Conservation (phyloP, 495 filamentous ascomycete genomes). For the Achaetomiella virescens region DNA sequence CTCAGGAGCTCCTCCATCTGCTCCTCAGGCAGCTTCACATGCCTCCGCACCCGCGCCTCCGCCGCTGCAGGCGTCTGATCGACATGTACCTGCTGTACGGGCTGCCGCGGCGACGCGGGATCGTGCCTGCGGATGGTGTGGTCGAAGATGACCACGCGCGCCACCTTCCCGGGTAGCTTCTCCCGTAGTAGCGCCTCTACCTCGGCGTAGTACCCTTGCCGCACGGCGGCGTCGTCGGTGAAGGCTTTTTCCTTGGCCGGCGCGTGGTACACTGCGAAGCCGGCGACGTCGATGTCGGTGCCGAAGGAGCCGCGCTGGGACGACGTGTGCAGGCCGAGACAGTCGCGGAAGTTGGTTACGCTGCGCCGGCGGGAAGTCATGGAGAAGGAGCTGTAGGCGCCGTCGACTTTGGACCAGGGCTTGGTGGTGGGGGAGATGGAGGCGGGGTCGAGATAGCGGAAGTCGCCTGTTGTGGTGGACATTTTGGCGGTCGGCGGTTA, state of each 20-base stretch:
- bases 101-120: conserved; percentile 49
- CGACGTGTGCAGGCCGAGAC: background rate
- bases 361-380: conserved; percentile 19
- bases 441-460: conserved; percentile 26
- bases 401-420: conserved; percentile 41
- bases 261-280: conserved; percentile 35
- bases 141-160: conserved; percentile 72
- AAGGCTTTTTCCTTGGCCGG: conserved; percentile 50
- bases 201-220: conserved; percentile 69
- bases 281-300: conserved; percentile 38
- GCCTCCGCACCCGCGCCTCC: conserved; percentile 55
- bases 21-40: conserved; percentile 42
- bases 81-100: conserved; percentile 70
- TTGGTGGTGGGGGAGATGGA: conserved; percentile 19
- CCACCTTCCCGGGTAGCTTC: conserved; percentile 41
- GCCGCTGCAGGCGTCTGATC: conserved; percentile 70
- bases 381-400: conserved; percentile 25
- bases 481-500: background rate
- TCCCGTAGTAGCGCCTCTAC: conserved; percentile 61
- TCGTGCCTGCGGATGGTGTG: conserved; percentile 69
- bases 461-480: conserved; percentile 23
- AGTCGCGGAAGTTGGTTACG: conserved; percentile 30
- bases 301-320: conserved; percentile 21
- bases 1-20: conserved; percentile 52
- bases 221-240: conserved; percentile 53